Base-by-base conservation (phyloP, 75 land plant genomes). In the Pseudotsuga menziesii region DNA sequence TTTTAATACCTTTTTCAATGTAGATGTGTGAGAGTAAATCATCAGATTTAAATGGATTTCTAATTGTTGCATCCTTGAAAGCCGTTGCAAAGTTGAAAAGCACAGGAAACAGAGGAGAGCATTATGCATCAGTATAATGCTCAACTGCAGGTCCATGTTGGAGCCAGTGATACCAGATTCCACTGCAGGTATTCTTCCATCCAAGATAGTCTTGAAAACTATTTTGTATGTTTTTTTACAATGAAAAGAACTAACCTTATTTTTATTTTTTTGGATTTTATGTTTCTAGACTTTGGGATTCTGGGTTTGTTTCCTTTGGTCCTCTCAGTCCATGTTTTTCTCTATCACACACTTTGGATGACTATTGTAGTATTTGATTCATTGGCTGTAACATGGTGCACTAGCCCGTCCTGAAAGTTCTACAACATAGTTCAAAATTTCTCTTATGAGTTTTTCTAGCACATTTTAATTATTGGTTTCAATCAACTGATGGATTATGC, bases 31-130 rank as follows among this genome's bases (percentile, higher is more conserved):
- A 78, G 36, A 25, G 39, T 20, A 71, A 76, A 19, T 56, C 54
- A 56, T 59, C 58, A 64, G 35, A 78, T 36, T 25, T 80, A 57
- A 64, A 58, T 67, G 82, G 82, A 23, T 78, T 57, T 57, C 56
- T 63, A 14, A 58, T 29, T 62, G 82, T 80, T 26, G 82, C 82
- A 26, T 59, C 58, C 32, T 71, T 80, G 52, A 80, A 77, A 80
- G 82, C 82, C 16, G 72, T 80, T 26, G 82, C 82, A 58, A 70
- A 58, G 20, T 63, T 52, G 32, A 80, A 80, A 58, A 56, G 70
- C 55, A 79, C 70, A 19, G 82, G 79, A 32, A 58, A 39, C 25
- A 57, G 59, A 41, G 82, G 82, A 56, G 82, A 80, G 58, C 82
- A 80, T 23, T 80, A 80, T 57, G 82, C 73, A 36, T n/a, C 58